phyloP scores from a whole-genome alignment of 495 filamentous ascomycete genomes.

The Lophiostoma macrostomum region DNA sequence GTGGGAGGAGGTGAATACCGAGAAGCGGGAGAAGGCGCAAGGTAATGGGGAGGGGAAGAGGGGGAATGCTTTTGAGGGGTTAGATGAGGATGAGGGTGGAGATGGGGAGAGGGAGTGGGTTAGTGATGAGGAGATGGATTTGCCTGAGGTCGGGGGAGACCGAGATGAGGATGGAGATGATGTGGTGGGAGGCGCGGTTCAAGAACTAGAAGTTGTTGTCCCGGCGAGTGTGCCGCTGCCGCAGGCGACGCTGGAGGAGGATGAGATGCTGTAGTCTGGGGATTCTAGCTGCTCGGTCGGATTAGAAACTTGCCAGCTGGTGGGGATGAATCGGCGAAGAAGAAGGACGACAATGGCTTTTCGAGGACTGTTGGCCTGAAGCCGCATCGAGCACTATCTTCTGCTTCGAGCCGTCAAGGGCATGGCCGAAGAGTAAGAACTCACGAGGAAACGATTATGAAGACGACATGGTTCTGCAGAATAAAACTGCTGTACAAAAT shows the following conservation, averaged over 20 bases:
- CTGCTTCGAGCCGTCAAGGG: no score
- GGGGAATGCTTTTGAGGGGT: conserved; percentile 19
- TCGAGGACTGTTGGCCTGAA: no score
- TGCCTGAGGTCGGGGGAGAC: conserved; percentile 10
- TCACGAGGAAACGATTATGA: no score
- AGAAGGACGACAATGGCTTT: no score
- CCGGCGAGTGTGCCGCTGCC: conserved; percentile 25
- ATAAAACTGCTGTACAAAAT: no score
- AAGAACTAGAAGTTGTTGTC: conserved; percentile 1
- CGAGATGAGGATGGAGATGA: background rate
- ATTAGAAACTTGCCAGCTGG: background rate
- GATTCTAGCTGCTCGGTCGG: conserved; percentile 22
- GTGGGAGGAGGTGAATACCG: conserved; percentile 39
- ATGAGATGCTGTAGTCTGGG: no score
- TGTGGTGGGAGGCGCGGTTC: background rate
- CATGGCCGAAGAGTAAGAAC: no score
- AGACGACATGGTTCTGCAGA: no score
- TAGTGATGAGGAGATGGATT: conserved; percentile 43
- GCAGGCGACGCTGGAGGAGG: conserved; percentile 15
- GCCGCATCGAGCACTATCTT: no score
- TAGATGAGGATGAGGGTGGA: conserved; percentile 23
- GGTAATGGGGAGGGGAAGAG: conserved; percentile 9
- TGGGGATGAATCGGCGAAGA: background rate
- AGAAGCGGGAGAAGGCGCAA: background rate
- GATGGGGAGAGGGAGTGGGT: conserved; percentile 34